A percentile compares a stretch with the other conserved stretches of the same genome.
Evolutionary conservation across 768 basidiomycete species (phyloP).

Genomic region (Boletus subcaerulescens): DNA sequence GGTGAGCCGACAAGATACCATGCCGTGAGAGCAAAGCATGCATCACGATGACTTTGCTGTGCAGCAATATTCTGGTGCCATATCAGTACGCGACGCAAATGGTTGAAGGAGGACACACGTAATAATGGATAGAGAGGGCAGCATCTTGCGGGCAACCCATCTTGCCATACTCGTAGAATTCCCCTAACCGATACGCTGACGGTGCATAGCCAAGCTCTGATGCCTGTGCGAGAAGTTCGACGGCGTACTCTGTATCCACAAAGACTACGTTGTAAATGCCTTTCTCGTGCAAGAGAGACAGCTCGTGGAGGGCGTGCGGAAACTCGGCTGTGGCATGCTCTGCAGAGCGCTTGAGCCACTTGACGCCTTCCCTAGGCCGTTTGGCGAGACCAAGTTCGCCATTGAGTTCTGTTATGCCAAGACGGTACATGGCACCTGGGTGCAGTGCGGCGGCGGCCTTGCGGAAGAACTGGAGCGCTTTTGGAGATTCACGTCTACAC

Average conservation of each 20-base stretch:
- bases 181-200: constrained; percentile 91
- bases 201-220: constrained; percentile 96
- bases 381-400: constrained; percentile 86
- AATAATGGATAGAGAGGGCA: constrained; percentile 97
- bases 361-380: constrained; percentile 93
- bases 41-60: constrained; percentile 94
- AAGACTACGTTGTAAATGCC: constrained; percentile 98
- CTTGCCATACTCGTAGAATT: constrained; percentile 99
- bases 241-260: constrained; percentile 93
- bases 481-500: constrained; percentile 85
- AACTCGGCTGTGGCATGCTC: constrained; percentile 94
- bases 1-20: constrained; percentile 99
- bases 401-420: constrained; percentile 94
- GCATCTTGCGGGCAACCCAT: constrained; percentile 98
- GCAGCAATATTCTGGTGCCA: constrained; percentile 88
- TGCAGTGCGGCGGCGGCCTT: constrained; percentile 91
- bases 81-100: constrained; percentile 13
- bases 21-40: constrained; percentile 96
- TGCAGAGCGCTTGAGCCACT: constrained; percentile 97
- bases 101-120: constrained; percentile 58
- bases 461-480: constrained; percentile 89
- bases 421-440: constrained; percentile 93
- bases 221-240: constrained; percentile 91
- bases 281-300: constrained; percentile 91
- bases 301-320: constrained; percentile 93